Evolutionary conservation across 2,329 filamentous ascomycete species (phyloP).

Genomic region (Cercospora canescens): DNA sequence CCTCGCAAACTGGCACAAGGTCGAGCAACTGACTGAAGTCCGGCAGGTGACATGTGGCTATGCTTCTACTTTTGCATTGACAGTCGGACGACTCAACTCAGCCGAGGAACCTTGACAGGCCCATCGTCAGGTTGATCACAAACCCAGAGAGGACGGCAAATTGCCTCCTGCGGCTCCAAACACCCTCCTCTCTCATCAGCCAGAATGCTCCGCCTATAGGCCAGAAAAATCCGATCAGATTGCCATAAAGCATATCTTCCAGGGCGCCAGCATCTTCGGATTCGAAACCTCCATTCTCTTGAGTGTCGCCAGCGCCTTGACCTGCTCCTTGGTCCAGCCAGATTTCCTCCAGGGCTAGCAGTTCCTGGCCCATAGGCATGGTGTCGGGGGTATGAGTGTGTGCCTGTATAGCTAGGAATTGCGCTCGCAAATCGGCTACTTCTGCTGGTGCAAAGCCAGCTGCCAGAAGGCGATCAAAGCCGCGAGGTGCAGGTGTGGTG

Average conservation of each 20-base stretch:
- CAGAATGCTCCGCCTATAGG: constrained; percentile 83
- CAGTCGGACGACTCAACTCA: not conserved
- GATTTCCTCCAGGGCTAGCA: constrained; percentile 79
- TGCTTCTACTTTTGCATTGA: constrained; percentile 24
- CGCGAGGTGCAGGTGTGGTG: constrained; percentile 63
- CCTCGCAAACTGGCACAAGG: constrained; percentile 29
- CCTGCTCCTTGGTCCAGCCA: constrained; percentile 72
- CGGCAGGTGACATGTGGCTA: constrained; percentile 28
- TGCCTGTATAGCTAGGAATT: constrained; percentile 84
- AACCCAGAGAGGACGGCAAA: constrained; percentile 86
- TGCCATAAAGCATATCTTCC: constrained; percentile 84
- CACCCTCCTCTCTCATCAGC: constrained; percentile 81
- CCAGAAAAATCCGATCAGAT: constrained; percentile 93
- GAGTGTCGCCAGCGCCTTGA: constrained; percentile 37
- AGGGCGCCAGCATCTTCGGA: constrained; percentile 63
- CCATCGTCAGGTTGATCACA: constrained; percentile 63
- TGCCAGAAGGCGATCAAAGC: constrained; percentile 82
- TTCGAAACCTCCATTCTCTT: constrained; percentile 48
- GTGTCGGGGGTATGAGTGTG: constrained; percentile 83
- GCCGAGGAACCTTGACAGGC: constrained; percentile 1
- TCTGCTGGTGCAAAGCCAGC: constrained; percentile 82
- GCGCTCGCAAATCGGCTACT: constrained; percentile 78
- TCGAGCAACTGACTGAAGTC: constrained; percentile 10
- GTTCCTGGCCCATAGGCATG: constrained; percentile 75
- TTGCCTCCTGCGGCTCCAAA: constrained; percentile 81